Evolutionary conservation across 192 early-diverging fungal species (phyloP), one percentile per base, ranked within the genome.

Genomic region (Dissophora globulifera): DNA sequence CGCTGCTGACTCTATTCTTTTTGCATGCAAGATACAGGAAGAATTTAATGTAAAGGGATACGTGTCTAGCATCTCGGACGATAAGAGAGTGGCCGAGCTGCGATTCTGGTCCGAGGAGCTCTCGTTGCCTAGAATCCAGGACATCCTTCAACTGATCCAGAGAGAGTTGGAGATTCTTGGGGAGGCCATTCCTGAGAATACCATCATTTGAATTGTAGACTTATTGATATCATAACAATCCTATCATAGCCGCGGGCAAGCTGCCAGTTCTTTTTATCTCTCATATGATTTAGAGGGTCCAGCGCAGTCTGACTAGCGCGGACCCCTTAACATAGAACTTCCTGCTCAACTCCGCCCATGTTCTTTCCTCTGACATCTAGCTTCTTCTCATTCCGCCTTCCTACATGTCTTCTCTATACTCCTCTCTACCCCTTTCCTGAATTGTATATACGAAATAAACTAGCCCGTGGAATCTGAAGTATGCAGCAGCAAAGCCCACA

Each of bases 401-500:
- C 15, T 40, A 29, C 20, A 17, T 40, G 10, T 25, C 22, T 47
- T 17, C 38, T 47, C 27, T 26, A 54, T 13, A 50, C 26, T 47
- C 22, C 20, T n/a, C 20, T 47, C 7, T n/a, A 47, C 22, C 46
- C 46, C 7, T 9, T 38, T 38, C 35, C 17, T 7, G 8, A 33
- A 4, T 48, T 46, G 30, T 42, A 31, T 27, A 23, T 42, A 49
- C 32, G 19, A 7, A 63, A 31, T 16, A 9, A 63, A 50, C 23
- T 15, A 46, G 35, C 35, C 35, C 35, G 35, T 38, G n/a, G n/a
- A n/a, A n/a, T n/a, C 16, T 29, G 8, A 32, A 43, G 25, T 30
- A 29, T 64, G 69, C 69, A 62, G 40, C 47, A 58, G 12, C 30
- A 43, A 49, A 51, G 50, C 19, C 25, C 55, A 46, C 62, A 65